phyloP scores from a whole-genome alignment of 139 green algal genomes.

The Chlamydomonas sp. region DNA sequence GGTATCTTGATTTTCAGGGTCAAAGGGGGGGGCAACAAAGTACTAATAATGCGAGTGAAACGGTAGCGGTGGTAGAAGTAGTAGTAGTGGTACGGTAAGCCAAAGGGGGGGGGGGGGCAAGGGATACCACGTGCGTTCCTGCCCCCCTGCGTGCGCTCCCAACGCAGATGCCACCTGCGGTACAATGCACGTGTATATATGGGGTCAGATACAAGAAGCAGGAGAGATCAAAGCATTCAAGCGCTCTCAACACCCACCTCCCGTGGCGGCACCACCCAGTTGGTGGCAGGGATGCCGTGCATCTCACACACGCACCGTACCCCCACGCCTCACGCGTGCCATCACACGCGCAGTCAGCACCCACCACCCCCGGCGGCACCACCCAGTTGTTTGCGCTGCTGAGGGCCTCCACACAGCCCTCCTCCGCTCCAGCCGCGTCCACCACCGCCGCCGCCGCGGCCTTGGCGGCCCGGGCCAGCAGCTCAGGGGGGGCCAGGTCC shows the following conservation, averaged over 20 bases:
- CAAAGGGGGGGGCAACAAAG: too few relatives aligned
- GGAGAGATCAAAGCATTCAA: too few relatives aligned
- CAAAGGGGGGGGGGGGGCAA: background rate
- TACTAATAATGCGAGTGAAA: too few relatives aligned
- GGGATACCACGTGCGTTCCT: background rate
- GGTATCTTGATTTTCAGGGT: too few relatives aligned
- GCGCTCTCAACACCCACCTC: background rate
- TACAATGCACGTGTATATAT: too few relatives aligned
- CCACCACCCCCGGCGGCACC: background rate
- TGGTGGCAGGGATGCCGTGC: background rate
- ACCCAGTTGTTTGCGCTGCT: background rate
- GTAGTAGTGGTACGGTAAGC: background rate
- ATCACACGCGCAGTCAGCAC: background rate
- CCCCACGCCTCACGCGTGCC: background rate
- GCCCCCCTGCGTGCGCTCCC: too few relatives aligned
- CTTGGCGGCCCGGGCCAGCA: background rate
- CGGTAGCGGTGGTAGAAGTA: too few relatives aligned
- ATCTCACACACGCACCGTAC: background rate
- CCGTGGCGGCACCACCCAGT: background rate
- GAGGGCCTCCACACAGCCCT: background rate
- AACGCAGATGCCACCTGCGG: too few relatives aligned
- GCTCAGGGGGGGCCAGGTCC: conserved; percentile 41
- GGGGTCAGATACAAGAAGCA: too few relatives aligned
- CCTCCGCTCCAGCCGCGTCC: background rate
- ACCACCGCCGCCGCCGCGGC: background rate